Conservation (phyloP, 371 early-diverging fungal genomes). For the Funneliformis caledonium region DNA sequence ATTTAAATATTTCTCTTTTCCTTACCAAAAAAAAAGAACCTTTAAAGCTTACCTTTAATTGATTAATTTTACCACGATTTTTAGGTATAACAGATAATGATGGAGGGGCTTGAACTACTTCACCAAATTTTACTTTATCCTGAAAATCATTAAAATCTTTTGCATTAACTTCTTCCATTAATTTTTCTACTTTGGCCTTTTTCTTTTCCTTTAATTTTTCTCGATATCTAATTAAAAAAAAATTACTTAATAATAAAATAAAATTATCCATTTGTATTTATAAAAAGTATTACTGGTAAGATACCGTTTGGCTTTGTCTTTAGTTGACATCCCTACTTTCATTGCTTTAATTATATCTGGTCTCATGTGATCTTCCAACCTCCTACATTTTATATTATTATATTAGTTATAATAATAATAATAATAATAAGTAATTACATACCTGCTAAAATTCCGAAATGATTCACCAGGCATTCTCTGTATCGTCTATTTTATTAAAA, state of each 20-base stretch:
- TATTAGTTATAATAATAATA: background rate
- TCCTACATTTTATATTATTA: background rate
- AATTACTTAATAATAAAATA: conserved; percentile 9
- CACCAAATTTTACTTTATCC: conserved; percentile 62
- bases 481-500: background rate
- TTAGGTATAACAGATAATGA: conserved; percentile 56
- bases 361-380: conserved; percentile 10
- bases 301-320: conserved; percentile 43
- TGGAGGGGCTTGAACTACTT: conserved; percentile 63
- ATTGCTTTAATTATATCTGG: conserved; percentile 25
- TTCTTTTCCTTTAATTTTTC: conserved; percentile 54
- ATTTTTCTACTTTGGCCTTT: conserved; percentile 48
- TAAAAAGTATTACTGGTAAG: background rate
- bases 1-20: background rate
- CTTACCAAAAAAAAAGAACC: background rate
- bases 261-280: conserved; percentile 14
- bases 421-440: background rate
- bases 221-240: conserved; percentile 43
- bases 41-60: background rate
- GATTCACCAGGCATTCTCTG: background rate
- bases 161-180: conserved; percentile 48
- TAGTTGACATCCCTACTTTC: conserved; percentile 46
- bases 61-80: background rate
- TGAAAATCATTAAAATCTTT: conserved; percentile 60
- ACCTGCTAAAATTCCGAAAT: background rate